A percentile compares a stretch with the other conserved stretches of the same genome.
Evolutionary conservation across 306 rosid genomes (phyloP).

Genomic region (Quercus aquifolioides): DNA sequence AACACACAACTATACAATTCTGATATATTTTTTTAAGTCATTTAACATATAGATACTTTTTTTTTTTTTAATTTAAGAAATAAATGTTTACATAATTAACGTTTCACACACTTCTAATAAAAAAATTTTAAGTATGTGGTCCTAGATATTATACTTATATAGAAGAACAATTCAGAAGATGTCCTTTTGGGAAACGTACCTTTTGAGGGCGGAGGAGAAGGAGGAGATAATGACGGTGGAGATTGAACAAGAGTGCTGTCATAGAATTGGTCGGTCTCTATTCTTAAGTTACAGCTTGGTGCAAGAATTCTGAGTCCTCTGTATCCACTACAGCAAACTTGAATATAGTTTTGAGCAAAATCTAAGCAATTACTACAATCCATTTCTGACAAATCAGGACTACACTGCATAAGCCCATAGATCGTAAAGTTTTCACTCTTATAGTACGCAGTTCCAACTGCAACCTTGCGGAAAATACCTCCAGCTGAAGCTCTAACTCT

Average conservation of each 20-base stretch:
- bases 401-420: slow-evolving; percentile 31
- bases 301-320: slow-evolving; percentile 13
- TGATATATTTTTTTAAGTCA: no score
- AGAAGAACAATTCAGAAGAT: no score
- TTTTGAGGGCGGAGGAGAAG: not conserved
- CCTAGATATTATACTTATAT: no score
- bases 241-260: not conserved
- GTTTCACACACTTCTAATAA: no score
- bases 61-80: no score
- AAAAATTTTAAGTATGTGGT: no score
- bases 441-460: not conserved
- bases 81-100: no score
- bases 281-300: slow-evolving; percentile 45
- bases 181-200: slow-evolving; percentile 10
- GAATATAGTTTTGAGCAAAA: rapidly evolving
- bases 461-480: slow-evolving; percentile 4
- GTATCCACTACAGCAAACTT: not conserved
- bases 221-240: not conserved
- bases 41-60: no score
- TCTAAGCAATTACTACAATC: slow-evolving; percentile 22
- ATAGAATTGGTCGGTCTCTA: slow-evolving; percentile 20
- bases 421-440: not conserved
- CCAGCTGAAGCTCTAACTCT: slow-evolving; percentile 5
- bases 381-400: slow-evolving; percentile 13
- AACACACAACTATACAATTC: no score